Conservation (phyloP, 2,329 filamentous ascomycete genomes). For the Aspergillus aculeatinus region DNA sequence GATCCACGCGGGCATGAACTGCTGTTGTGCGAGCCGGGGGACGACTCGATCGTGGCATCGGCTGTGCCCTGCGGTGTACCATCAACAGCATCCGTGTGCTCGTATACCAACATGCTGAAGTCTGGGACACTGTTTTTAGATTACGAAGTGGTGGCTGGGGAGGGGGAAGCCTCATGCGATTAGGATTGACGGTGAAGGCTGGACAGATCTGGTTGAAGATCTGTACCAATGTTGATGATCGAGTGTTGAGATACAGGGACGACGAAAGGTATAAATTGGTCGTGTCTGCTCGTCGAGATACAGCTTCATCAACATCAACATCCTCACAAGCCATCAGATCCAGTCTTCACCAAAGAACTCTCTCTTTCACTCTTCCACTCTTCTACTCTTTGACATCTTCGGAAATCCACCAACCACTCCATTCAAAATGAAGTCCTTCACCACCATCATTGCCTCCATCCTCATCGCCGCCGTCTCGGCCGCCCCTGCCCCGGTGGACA, state of each 20-base stretch:
- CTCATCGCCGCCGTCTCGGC: conserved; percentile 20
- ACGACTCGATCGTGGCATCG: neutral
- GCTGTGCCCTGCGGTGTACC: neutral
- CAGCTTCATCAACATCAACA: neutral
- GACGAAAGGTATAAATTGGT: neutral
- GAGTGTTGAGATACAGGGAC: neutral
- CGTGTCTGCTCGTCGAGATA: neutral
- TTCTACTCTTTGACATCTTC: neutral
- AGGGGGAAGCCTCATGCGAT: neutral
- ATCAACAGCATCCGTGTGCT: neutral
- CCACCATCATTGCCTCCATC: conserved; percentile 18
- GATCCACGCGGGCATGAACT: neutral
- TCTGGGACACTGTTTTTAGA: neutral
- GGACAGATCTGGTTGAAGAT: neutral
- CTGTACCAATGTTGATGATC: neutral
- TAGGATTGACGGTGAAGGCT: neutral
- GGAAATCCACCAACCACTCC: neutral
- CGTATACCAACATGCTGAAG: neutral
- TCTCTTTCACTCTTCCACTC: neutral
- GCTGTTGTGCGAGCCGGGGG: neutral
- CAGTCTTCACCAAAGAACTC: neutral
- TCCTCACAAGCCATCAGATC: neutral
- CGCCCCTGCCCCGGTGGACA: conserved; percentile 3
- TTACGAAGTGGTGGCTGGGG: neutral
- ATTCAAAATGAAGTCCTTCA: conserved; percentile 23